A percentile compares a stretch with the other conserved stretches of the same genome.
phyloP scores from a whole-genome alignment of 2,329 filamentous ascomycete genomes.

The Colletotrichum agaves region DNA sequence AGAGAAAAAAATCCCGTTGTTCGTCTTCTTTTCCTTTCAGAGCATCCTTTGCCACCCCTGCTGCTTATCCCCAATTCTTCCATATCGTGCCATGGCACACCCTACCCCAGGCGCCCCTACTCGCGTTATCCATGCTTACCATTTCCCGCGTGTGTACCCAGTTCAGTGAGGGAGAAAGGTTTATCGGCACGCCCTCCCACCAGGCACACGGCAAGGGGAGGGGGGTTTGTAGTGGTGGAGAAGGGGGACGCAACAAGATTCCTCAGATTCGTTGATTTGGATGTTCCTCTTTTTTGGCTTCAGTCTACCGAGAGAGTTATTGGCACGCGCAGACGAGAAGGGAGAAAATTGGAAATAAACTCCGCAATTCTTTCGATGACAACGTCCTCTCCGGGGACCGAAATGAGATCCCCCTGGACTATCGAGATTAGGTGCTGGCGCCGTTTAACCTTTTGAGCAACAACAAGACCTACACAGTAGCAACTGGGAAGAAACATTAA shows the following conservation, averaged over 20 bases:
- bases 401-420: conserved; percentile 34
- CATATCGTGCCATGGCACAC: conserved; percentile 30
- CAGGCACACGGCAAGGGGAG: neutral
- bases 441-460: conserved; percentile 24
- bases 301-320: neutral
- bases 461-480: neutral
- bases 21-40: conserved; percentile 2
- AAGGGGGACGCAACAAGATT: conserved; percentile 12
- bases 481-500: neutral
- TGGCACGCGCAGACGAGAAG: conserved; percentile 5
- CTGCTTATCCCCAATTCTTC: conserved; percentile 16
- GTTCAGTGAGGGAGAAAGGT: neutral
- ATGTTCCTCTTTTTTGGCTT: conserved; percentile 1
- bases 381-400: conserved; percentile 5
- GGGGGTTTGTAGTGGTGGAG: neutral
- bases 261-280: conserved; percentile 14
- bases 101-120: conserved; percentile 5
- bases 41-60: conserved; percentile 5
- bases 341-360: neutral
- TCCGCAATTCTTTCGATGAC: conserved; percentile 22
- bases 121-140: conserved; percentile 28
- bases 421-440: conserved; percentile 33
- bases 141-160: conserved; percentile 3
- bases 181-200: conserved; percentile 15
- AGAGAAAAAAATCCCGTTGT: conserved; percentile 8